Evolutionary conservation across 768 basidiomycete genomes (phyloP).

Genomic region (Amanita thiersii): DNA sequence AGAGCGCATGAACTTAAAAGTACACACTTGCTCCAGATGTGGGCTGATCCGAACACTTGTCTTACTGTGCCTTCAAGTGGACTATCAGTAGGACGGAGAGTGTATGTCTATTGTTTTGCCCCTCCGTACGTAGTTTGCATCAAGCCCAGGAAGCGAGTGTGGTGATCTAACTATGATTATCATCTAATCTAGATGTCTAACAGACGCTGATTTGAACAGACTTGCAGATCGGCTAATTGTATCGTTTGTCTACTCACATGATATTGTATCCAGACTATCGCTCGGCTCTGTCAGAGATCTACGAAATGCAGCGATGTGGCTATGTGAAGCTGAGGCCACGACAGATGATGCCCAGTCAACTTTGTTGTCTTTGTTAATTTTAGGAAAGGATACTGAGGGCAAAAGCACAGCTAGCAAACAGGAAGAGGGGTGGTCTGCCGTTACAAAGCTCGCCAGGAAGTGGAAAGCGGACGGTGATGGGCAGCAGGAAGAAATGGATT

Average conservation of each 20-base stretch:
- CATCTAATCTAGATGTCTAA: slow-evolving; percentile 41
- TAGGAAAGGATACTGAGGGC: not conserved
- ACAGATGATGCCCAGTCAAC: slow-evolving; percentile 1
- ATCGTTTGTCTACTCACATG: slow-evolving; percentile 78
- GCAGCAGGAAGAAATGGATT: slow-evolving; percentile 43
- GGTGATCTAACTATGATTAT: not conserved
- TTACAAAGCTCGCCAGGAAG: slow-evolving; percentile 40
- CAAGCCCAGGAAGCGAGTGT: not conserved
- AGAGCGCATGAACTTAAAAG: not conserved
- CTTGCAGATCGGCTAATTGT: slow-evolving; percentile 58
- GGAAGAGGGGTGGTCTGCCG: slow-evolving; percentile 47
- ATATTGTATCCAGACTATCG: slow-evolving; percentile 72
- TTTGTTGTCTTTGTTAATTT: not conserved
- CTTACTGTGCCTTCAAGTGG: slow-evolving; percentile 62
- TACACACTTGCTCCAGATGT: slow-evolving; percentile 44
- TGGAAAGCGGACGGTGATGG: slow-evolving; percentile 50
- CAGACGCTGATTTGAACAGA: slow-evolving; percentile 50
- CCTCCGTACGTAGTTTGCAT: slow-evolving; percentile 65
- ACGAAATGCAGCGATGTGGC: slow-evolving; percentile 65
- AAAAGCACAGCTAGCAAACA: slow-evolving; percentile 28
- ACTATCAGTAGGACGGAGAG: slow-evolving; percentile 55
- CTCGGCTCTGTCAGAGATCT: slow-evolving; percentile 73
- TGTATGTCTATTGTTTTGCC: slow-evolving; percentile 72
- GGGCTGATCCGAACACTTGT: slow-evolving; percentile 78
- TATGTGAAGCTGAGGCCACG: slow-evolving; percentile 58